Evolutionary conservation across 1,139 yeast species (phyloP), one percentile per base, ranked within the genome.

Genomic region (Yamadazyma triangularis): DNA sequence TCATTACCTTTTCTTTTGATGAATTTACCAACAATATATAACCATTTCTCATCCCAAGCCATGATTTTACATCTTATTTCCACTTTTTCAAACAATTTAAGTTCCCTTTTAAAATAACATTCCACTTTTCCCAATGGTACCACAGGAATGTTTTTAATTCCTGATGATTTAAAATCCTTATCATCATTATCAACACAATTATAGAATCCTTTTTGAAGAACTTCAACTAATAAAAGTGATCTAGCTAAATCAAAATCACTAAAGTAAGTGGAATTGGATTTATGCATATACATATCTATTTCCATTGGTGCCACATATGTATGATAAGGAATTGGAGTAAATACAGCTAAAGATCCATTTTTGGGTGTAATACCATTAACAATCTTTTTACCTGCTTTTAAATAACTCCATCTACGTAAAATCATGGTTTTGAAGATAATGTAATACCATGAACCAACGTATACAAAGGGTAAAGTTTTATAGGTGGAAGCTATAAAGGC

Each of bases 41-140:
- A 48, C 96, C 96, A 87, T 55, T 88, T 88, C 23, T 72, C 64
- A 56, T 86, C 93, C 96, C 96, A 88, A 8, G 94, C 85, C 10
- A 84, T 56, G 18, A 89, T 67, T 31, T 77, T 64, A 2, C 83
- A 71, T 26, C 64, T 63, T 19, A 88, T 64, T 4, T 62, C 47
- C 52, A 78, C 89, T 22, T 50, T 48, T 36, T 73, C 75, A 48
- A 79, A 84, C 2, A 89, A 79, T 42, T 62, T 71, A 49, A 89
- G 77, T 50, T 88, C 96, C 38, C 72, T 74, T 39, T 79, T 70
- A 58, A 86, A 89, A 20, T 73, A 63, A 27, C 84, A 72, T 35
- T 73, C 73, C 8, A 85, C 82, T 10, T 80, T 71, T 1, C 87
- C 96, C 15, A 88, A 78, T 0, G 96, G 96, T 1, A 80, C 64